Base-by-base conservation (phyloP, 2,329 filamentous ascomycete genomes). In the Rhynchosporium graminicola region DNA sequence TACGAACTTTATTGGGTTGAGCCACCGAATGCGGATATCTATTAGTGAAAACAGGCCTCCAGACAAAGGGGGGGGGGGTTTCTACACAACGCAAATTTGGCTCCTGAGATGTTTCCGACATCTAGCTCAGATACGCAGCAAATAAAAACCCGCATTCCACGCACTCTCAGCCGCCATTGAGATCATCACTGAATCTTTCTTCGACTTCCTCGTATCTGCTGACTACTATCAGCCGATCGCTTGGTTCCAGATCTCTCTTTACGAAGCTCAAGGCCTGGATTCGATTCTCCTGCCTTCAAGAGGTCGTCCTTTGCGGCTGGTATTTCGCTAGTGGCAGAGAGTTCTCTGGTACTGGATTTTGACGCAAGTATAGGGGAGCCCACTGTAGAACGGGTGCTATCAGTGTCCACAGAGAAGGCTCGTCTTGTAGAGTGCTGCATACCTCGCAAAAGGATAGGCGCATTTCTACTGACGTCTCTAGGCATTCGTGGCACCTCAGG, bases 391-490 rank as follows among this genome's bases (percentile, higher is more conserved):
- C 38, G 50, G 12, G 50, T 52, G 3, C 15, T 54, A 13, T 20
- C 36, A 40, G 38, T 36, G n/a, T 54, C 51, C 10, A 54, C 51
- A 15, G 51, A 42, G 9, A 42, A 38, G 12, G 38, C 51, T 54
- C 36, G 38, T 54, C 36, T 33, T 20, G 33, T 15, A 54, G 51
- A 54, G 36, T 40, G n/a, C 38, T 54, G 51, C 36, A 54, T 54
- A 10, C 33, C 36, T 29, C 51, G 40, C 3, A 54, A n/a, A 15
- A 20, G 15, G 4, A 38, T 33, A 20, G 13, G 12, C 28, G 20
- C n/a, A 20, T 54, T 54, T 29, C n/a, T 20, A 12, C 28, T 28
- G 6, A 33, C 26, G 28, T 5, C 13, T 36, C 20, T 36, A 15
- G 57, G 56, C 20, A 26, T 52, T 2, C 12, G 36, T 13, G 57